phyloP scores from a whole-genome alignment of 2,329 filamentous ascomycete genomes.

The Fusarium nodosum region DNA sequence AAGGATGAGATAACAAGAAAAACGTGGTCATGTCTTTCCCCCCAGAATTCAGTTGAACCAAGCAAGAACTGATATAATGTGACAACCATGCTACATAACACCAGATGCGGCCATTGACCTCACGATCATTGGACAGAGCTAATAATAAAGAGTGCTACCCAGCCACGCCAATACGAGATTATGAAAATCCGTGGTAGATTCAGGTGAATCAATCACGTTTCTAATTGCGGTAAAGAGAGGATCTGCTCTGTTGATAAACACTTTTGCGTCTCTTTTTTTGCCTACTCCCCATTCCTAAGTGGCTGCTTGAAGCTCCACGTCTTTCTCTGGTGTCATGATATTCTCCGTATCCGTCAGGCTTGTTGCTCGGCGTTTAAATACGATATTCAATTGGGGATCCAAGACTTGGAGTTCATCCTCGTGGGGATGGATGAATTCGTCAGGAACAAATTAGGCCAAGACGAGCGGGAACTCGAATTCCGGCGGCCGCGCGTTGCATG shows the following conservation, averaged over 20 bases:
- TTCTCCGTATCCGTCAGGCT: conserved; percentile 34
- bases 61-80: conserved; percentile 6
- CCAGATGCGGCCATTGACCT: conserved; percentile 35
- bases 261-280: conserved; percentile 5
- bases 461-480: conserved; percentile 26
- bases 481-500: conserved; percentile 34
- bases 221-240: conserved; percentile 12
- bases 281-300: conserved; percentile 23
- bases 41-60: background rate
- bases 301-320: conserved; percentile 22
- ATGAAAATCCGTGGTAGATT: background rate
- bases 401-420: conserved; percentile 11
- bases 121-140: conserved; percentile 33
- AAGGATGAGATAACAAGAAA: background rate
- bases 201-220: conserved; percentile 10
- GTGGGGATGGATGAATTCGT: conserved; percentile 31
- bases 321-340: conserved; percentile 3
- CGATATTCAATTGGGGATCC: conserved; percentile 32
- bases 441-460: conserved; percentile 26
- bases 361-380: conserved; percentile 41
- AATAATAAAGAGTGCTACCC: conserved; percentile 13
- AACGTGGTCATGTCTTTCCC: background rate
- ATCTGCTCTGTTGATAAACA: conserved; percentile 5
- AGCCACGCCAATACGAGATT: conserved; percentile 36
- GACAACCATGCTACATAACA: conserved; percentile 4